Base-by-base conservation (phyloP, 2,329 filamentous ascomycete species). In the Aspergillus ustus region DNA sequence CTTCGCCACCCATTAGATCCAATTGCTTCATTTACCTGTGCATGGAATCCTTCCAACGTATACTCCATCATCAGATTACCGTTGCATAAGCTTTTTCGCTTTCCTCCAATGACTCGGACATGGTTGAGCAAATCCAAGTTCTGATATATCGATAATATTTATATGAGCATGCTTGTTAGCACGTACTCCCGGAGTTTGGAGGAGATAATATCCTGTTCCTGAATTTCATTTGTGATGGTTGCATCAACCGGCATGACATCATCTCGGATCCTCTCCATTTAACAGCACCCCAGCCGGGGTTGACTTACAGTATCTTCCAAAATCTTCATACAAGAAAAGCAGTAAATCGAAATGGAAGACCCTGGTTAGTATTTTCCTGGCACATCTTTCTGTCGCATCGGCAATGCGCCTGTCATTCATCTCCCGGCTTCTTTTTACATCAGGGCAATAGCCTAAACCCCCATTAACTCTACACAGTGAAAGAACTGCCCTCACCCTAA, bases 341-440 rank as follows among this genome's bases (percentile, higher is more conserved):
- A 25, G 25, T 11, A 49, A n/a, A 46, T 7, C 52, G 63, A 53
- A 37, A 69, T 69, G 67, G 67, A 69, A 54, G 61, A 68, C 19
- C 67, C 67, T 60, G 63, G 67, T 69, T 2, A 37, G 66, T 59
- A 22, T 11, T 48, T 3, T 48, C 15, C 15, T 11, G n/a, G 9
- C 25, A 40, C 46, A 15, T 6, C 20, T 40, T 54, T n/a, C 11
- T 11, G 8, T 25, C 34, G 4, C 31, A 7, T 25, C 15, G 29
- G n/a, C 50, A 9, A n/a, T 15, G 5, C n/a, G 13, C 13, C 22
- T 50, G 7, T 31, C 48, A 1, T 29, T 44, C 11, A 31, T 17
- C 3, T 22, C 52, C 22, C 19, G 29, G 9, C 52, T 25, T 25
- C 22, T 25, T 25, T 25, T 25, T 25, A 25, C 22, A 25, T 4